These are phyloP conservation scores for Coriaria nepalensis DNA, from an alignment of 306 rosid species.

Conservation along the genomic window DNA sequence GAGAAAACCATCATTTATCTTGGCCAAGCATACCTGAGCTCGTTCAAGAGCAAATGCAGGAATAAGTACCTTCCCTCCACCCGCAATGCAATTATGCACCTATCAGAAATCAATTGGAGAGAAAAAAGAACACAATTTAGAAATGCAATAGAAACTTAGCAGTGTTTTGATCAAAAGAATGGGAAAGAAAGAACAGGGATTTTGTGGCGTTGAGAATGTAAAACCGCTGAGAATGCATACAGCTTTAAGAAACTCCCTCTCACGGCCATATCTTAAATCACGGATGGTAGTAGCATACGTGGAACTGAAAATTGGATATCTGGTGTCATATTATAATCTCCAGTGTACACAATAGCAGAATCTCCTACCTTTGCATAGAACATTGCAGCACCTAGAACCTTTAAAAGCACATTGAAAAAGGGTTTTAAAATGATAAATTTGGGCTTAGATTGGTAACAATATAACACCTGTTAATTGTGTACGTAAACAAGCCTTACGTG, in stretches of 20 bases:
- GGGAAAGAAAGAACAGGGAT: neutral
- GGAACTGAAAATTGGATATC: too few relatives aligned
- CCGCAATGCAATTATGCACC: constrained; percentile 73
- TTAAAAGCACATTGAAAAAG: constrained; percentile 14
- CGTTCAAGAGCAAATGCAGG: constrained; percentile 96
- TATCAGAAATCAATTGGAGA: constrained; percentile 11
- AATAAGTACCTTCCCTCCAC: constrained; percentile 91
- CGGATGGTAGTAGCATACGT: constrained; percentile 87
- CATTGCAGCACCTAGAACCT: constrained; percentile 99
- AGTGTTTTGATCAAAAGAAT: neutral
- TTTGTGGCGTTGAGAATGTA: too few relatives aligned
- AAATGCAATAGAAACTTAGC: neutral
- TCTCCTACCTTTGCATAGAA: constrained; percentile 94
- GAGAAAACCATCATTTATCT: too few relatives aligned
- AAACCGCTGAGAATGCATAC: constrained; percentile 23
- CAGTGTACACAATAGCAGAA: constrained; percentile 73
- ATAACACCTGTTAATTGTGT: too few relatives aligned
- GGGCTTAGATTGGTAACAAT: neutral
- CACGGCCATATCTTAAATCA: constrained; percentile 72
- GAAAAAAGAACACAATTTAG: constrained; percentile 1
- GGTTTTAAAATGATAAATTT: neutral
- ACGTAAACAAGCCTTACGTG: too few relatives aligned
- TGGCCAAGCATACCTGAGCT: constrained; percentile 58
- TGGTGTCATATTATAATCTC: constrained; percentile 96
- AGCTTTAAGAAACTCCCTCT: constrained; percentile 86